Evolutionary conservation across 2,329 filamentous ascomycete genomes (phyloP).

Genomic region (Coniochaeta sp.): DNA sequence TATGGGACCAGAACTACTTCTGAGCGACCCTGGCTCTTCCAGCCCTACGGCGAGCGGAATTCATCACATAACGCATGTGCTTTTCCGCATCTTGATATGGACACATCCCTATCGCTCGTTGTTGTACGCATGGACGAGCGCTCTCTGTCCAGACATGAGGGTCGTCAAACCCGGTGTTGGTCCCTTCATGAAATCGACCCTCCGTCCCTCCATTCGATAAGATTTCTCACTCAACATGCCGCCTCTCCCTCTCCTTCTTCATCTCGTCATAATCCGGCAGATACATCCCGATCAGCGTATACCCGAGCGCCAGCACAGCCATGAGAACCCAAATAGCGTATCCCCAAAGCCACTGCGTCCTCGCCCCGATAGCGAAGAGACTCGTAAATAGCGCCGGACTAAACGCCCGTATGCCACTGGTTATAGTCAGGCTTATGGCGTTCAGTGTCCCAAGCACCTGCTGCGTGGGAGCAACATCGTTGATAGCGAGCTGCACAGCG

Average conservation of each 20-base stretch:
- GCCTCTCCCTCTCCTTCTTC: slow-evolving; percentile 11
- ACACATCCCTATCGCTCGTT: no score
- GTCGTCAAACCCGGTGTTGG: no score
- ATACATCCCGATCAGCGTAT: slow-evolving; percentile 21
- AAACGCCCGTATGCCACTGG: slow-evolving; percentile 57
- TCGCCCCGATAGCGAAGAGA: slow-evolving; percentile 61
- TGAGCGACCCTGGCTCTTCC: no score
- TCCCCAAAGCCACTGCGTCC: slow-evolving; percentile 53
- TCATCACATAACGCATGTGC: no score
- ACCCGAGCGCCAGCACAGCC: slow-evolving; percentile 27
- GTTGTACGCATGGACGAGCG: no score
- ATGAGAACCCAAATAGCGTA: slow-evolving; percentile 61
- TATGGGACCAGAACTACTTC: no score
- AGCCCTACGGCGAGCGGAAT: no score
- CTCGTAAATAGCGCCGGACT: slow-evolving; percentile 59
- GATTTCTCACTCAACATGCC: background rate
- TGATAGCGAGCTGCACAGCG: slow-evolving; percentile 64
- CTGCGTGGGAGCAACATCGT: slow-evolving; percentile 63
- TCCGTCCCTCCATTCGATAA: no score
- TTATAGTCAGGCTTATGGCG: slow-evolving; percentile 55
- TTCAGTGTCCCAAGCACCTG: slow-evolving; percentile 65
- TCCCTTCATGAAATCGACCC: no score
- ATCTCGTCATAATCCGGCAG: slow-evolving; percentile 28
- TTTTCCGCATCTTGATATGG: no score
- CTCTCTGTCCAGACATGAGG: no score